phyloP scores from a whole-genome alignment of 257 asterid genomes.

The Lithospermum erythrorhizon region DNA sequence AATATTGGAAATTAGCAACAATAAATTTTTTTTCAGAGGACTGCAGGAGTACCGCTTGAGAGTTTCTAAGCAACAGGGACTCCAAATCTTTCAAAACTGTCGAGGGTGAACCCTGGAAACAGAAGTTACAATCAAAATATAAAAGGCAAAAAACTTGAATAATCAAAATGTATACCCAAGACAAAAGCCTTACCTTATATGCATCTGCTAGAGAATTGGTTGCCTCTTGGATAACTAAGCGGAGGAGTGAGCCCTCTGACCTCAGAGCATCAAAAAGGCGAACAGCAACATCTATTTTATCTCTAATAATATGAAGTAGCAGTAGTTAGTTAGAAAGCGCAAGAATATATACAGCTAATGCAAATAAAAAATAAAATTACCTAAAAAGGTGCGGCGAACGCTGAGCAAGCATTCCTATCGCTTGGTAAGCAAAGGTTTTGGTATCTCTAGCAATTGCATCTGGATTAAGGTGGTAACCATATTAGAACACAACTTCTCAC shows the following conservation, averaged over 20 bases:
- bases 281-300: conserved; percentile 71
- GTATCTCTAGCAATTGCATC: conserved; percentile 75
- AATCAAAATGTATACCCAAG: conserved; percentile 10
- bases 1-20: conserved; percentile 9
- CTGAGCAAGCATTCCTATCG: conserved; percentile 88
- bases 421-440: conserved; percentile 77
- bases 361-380: conserved; percentile 26
- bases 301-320: conserved; percentile 32
- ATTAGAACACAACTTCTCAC: background rate
- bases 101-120: conserved; percentile 62
- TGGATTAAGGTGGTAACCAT: conserved; percentile 24
- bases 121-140: conserved; percentile 21
- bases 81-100: conserved; percentile 72
- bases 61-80: conserved; percentile 58
- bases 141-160: conserved; percentile 5
- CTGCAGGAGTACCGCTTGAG: conserved; percentile 51
- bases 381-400: conserved; percentile 97
- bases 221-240: conserved; percentile 86
- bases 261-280: conserved; percentile 85
- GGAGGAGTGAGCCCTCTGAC: conserved; percentile 65
- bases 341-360: conserved; percentile 9
- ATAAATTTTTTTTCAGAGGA: conserved; percentile 4
- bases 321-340: conserved; percentile 8
- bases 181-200: conserved; percentile 48
- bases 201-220: conserved; percentile 83